Evolutionary conservation across 2,329 filamentous ascomycete species (phyloP), one percentile per base, ranked within the genome.

Genomic region (Neoarthrinium moseri): DNA sequence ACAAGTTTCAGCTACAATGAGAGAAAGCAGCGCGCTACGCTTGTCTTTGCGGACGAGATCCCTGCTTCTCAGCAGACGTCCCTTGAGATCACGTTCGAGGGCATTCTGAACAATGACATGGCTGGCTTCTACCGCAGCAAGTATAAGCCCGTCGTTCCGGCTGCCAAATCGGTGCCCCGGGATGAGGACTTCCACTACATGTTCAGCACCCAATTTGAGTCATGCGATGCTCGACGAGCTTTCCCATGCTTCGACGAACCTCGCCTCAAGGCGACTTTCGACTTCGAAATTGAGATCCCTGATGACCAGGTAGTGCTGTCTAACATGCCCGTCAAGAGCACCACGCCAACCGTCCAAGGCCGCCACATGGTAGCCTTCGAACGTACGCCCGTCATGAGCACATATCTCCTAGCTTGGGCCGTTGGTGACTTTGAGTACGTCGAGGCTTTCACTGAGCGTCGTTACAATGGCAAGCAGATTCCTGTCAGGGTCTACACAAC

Each of bases 211-310:
- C 94, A 99, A 66, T 99, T 99, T 63, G 94, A 99, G 74, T 87
- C 91, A 36, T 96, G 91, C 61, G 94, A 99, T 70, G 94, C 94
- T 51, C 86, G 94, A 54, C 81, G 91, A 55, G 92, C 94, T 7
- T 96, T 99, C 71, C 94, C 94, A 38, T 99, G 94, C 73, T 97
- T 97, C 62, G 94, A 99, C 63, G 94, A 99, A 72, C 94, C 94
- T 33, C 96, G 95, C 61, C 79, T 97, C 53, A 99, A 99, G 72
- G 90, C 94, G 10, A 92, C 91, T 3, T 97, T 96, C 62, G 91
- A 96, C 66, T 88, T 99, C 49, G 80, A 91, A 60, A 87, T 99
- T 52, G 92, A 97, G 71, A 80, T 96, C 37, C 92, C 94, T 13
- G 84, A 87, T 37, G 89, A 92, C 55, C 87, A 94, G 67, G 85